Evolutionary conservation across 148 eudicot genomes (phyloP).

Genomic region (Persicaria maculosa): DNA sequence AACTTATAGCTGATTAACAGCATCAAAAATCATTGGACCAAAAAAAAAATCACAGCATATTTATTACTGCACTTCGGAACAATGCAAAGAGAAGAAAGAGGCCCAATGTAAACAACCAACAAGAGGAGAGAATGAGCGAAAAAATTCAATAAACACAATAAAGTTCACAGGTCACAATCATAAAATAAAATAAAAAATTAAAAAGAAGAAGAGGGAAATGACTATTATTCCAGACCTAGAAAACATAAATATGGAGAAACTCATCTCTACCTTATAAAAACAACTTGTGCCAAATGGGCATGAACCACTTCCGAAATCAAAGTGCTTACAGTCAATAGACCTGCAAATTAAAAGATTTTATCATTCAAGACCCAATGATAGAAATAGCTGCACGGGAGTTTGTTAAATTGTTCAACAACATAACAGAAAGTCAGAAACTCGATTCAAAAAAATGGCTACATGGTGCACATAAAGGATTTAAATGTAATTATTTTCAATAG

Average conservation of each 20-base stretch:
- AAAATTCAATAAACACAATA: no score
- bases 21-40: no score
- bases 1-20: no score
- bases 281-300: slow-evolving; percentile 97
- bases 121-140: no score
- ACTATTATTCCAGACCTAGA: background rate
- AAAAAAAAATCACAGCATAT: no score
- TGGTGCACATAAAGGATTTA: no score
- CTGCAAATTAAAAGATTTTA: slow-evolving; percentile 32
- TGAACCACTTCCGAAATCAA: slow-evolving; percentile 83
- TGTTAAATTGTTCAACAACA: background rate
- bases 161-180: no score
- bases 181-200: no score
- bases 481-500: no score
- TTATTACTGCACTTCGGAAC: no score
- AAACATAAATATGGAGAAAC: background rate
- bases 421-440: no score
- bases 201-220: background rate
- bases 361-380: background rate
- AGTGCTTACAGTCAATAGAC: slow-evolving; percentile 93
- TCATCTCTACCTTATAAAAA: slow-evolving; percentile 66
- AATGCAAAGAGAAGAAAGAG: background rate
- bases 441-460: no score
- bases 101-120: background rate
- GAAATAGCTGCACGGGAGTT: background rate